Evolutionary conservation across 1,284 basidiomycete genomes (phyloP), one percentile per base, ranked within the genome.

Genomic region (Volvariella volvacea): DNA sequence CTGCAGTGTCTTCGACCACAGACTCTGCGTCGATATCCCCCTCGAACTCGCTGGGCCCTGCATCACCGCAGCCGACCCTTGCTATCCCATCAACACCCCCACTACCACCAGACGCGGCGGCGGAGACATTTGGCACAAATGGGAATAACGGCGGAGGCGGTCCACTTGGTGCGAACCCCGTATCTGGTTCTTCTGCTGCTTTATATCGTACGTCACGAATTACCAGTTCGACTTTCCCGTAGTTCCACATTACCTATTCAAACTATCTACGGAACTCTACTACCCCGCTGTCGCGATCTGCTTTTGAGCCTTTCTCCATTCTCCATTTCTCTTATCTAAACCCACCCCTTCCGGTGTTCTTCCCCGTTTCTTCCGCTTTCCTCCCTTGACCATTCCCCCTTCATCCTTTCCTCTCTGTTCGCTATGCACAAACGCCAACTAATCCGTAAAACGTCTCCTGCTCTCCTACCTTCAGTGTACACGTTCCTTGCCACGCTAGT

Each of bases 401-500:
- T 22, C 4, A 3, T 19, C 37, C 25, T 12, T 20, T 25, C n/a
- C 39, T 20, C 16, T 16, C 14, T 15, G 6, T 20, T 33, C 20
- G 22, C 39, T 4, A 19, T 22, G 17, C 22, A 39, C 36, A 32
- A 21, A 20, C 12, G 25, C 12, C 19, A 45, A 9, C 21, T 7
- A 20, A 19, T 15, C 25, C 34, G 22, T 22, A 10, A n/a, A 21
- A 14, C 39, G n/a, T n/a, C n/a, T n/a, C n/a, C n/a, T n/a, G n/a
- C n/a, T n/a, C n/a, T n/a, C n/a, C 31, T 22, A 10, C 41, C 38
- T 42, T 22, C 54, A 67, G 65, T 67, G 16, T 67, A 67, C 51
- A 67, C 65, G 1, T 67, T 67, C 50, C 59, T 73, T 63, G 79
- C 80, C 2, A 83, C 80, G 1, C 71, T 83, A 34, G 68, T 82